Evolutionary conservation across 75 land plant genomes (phyloP).

Genomic region (Pinus tabuliformis): DNA sequence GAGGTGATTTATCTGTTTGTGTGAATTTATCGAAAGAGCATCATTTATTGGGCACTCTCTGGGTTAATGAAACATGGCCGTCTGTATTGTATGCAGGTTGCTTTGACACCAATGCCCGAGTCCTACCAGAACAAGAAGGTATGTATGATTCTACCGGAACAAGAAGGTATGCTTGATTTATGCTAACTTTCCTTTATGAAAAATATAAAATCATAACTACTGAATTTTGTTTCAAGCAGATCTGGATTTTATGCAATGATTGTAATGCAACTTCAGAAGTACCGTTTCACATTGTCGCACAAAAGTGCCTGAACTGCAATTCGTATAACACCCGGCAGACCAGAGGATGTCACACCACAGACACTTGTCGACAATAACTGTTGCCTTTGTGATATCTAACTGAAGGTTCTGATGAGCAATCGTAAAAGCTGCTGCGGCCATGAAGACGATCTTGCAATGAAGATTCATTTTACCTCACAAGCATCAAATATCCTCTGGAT

Average conservation of each 20-base stretch:
- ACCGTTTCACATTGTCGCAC: slow-evolving; percentile 60
- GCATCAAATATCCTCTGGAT: too few species aligned
- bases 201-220: background rate
- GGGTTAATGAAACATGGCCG: background rate
- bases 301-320: slow-evolving; percentile 65
- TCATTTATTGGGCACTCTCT: too few species aligned
- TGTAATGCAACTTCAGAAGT: slow-evolving; percentile 63
- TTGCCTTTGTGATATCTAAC: too few species aligned
- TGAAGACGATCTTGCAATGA: too few species aligned
- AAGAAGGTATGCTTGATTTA: background rate
- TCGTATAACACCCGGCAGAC: slow-evolving; percentile 80
- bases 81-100: slow-evolving; percentile 36
- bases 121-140: slow-evolving; percentile 57
- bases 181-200: background rate
- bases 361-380: background rate
- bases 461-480: too few species aligned
- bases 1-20: slow-evolving; percentile 20
- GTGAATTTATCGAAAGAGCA: too few species aligned
- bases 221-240: slow-evolving; percentile 25
- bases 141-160: too few species aligned
- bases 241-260: slow-evolving; percentile 87
- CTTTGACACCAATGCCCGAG: slow-evolving; percentile 79
- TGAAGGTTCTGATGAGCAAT: too few species aligned
- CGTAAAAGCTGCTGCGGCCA: too few species aligned
- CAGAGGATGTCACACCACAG: slow-evolving; percentile 13